Evolutionary conservation across 306 rosid species (phyloP).

Genomic region (Leucaena leucocephala): DNA sequence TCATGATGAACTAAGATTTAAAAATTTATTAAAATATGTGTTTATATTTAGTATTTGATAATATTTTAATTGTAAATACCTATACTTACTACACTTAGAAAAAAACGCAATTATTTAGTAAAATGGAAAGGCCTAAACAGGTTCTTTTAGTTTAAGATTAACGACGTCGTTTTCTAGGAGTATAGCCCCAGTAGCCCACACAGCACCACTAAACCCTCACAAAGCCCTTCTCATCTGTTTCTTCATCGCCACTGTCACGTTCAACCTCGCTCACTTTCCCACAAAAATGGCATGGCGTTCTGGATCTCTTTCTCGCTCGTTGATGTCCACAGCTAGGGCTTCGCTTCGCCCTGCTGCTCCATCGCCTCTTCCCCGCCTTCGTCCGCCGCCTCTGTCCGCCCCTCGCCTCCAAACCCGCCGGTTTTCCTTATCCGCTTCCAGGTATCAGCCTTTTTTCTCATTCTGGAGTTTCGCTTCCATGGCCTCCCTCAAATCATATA

Average conservation of each 20-base stretch:
- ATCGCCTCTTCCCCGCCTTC: constrained; percentile 63
- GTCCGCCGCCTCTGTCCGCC: constrained; percentile 62
- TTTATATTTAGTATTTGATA: too few species aligned
- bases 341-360: constrained; percentile 68
- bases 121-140: not conserved
- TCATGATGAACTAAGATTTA: too few species aligned
- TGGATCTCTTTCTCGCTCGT: constrained; percentile 73
- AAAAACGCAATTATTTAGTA: too few species aligned
- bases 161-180: constrained; percentile 22
- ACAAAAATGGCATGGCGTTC: constrained; percentile 66
- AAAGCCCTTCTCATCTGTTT: constrained; percentile 45
- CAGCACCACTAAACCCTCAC: constrained; percentile 59
- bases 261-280: not conserved
- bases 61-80: too few species aligned
- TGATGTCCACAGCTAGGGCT: constrained; percentile 65
- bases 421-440: constrained; percentile 66
- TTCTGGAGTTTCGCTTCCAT: not conserved
- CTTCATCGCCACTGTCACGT: not conserved
- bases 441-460: constrained; percentile 40
- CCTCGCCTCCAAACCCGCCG: constrained; percentile 74
- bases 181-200: not conserved
- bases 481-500: not conserved
- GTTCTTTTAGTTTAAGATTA: not conserved
- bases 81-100: too few species aligned
- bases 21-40: too few species aligned